Evolutionary conservation across 1,139 yeast genomes (phyloP).

Genomic region (Candida frijolesensis): DNA sequence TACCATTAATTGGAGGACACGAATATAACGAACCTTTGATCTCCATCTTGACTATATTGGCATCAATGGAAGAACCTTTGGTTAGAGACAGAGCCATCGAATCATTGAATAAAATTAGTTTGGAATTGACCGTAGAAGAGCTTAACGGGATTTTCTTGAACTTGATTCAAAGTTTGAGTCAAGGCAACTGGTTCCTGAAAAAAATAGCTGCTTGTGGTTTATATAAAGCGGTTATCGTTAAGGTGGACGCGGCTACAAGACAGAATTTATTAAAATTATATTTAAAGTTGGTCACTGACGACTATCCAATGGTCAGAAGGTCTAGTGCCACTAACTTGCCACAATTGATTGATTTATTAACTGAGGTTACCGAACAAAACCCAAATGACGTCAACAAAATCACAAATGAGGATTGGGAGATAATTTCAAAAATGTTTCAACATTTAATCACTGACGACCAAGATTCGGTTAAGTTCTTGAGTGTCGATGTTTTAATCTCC

Average conservation of each 20-base stretch:
- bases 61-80: slow-evolving; percentile 96
- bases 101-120: slow-evolving; percentile 73
- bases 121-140: slow-evolving; percentile 66
- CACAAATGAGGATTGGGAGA: slow-evolving; percentile 64
- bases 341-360: slow-evolving; percentile 58
- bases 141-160: slow-evolving; percentile 70
- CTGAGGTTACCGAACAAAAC: slow-evolving; percentile 34
- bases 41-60: slow-evolving; percentile 84
- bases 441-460: slow-evolving; percentile 82
- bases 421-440: slow-evolving; percentile 80
- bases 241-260: slow-evolving; percentile 58
- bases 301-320: slow-evolving; percentile 97
- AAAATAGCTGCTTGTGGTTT: slow-evolving; percentile 93
- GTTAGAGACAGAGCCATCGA: slow-evolving; percentile 94
- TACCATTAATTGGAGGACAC: slow-evolving; percentile 86
- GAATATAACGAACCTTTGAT: slow-evolving; percentile 74
- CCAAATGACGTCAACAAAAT: slow-evolving; percentile 29
- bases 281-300: slow-evolving; percentile 77
- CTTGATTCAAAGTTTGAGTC: slow-evolving; percentile 73
- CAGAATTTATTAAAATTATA: slow-evolving; percentile 67
- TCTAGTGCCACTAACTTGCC: slow-evolving; percentile 91
- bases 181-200: slow-evolving; percentile 93
- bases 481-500: slow-evolving; percentile 83
- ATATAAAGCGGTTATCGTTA: slow-evolving; percentile 68
- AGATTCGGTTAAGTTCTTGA: slow-evolving; percentile 90